Evolutionary conservation across 768 basidiomycete genomes (phyloP), one percentile per base, ranked within the genome.

Genomic region (Rhizopogon vinicolor): DNA sequence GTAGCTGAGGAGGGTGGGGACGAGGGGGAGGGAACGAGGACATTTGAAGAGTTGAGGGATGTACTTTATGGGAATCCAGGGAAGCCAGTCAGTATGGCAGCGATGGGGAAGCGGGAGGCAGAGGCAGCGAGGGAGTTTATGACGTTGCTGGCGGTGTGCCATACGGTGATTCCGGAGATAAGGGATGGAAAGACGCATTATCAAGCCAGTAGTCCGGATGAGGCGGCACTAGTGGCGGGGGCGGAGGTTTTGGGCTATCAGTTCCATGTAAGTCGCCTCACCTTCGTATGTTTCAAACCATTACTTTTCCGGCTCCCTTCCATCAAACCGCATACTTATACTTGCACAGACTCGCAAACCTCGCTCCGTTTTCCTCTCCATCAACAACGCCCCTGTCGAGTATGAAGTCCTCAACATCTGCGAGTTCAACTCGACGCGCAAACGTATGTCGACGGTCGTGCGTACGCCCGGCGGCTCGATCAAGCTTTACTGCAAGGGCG

Each of bases 401-500:
- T 98, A 86, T 67, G 85, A 98, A 65, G 83, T 98, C 54, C 72
- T 99, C 56, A 98, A 98, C 65, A 89, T 99, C 43, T 97, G 95
- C 81, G 97, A 98, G 73, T 99, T 99, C 80, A 98, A 98, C 68
- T 97, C 93, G 22, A 92, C 93, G 4, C 83, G 97, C 50, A 98
- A 99, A 66, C 83, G 97, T 56, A 98, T 99, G 97, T 98, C 97
- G 28, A 96, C 95, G 1, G 73, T 99, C 62, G 82, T 99, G 33
- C 84, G 93, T 22, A 79, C 82, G 25, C 89, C 95, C 0, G 86
- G 93, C 60, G 94, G 96, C 45, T 86, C 84, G 69, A 91, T 99
- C 74, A 98, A 94, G 72, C 68, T 99, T 8, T 98, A 92, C 65
- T 93, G 89, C 57, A 99, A 99, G 69, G 97, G 97, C 28, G 97